Percentiles rank a stretch among this genome's conserved stretches.
These are phyloP conservation scores for Paramarasmius palmivorus DNA, from an alignment of 1,284 basidiomycete species.

Conservation along the genomic window DNA sequence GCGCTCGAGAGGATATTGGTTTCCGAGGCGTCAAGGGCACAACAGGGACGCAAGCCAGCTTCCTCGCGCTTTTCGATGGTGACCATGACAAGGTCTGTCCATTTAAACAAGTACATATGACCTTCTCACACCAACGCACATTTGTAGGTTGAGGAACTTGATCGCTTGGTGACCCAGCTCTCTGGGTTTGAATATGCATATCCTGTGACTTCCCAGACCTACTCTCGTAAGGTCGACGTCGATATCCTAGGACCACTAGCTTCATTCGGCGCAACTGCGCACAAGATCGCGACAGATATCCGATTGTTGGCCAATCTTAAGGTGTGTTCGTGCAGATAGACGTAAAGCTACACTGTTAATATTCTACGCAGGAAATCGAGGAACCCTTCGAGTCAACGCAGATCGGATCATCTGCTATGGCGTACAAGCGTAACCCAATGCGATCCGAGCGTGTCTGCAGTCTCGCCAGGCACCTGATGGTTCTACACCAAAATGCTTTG, in stretches of 20 bases:
- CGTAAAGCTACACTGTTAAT: background rate
- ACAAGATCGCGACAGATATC: constrained; percentile 98
- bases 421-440: constrained; percentile 99
- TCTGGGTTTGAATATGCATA: constrained; percentile 94
- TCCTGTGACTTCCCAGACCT: constrained; percentile 98
- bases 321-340: constrained; percentile 34
- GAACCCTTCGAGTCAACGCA: constrained; percentile 99
- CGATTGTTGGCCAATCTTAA: constrained; percentile 92
- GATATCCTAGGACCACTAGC: constrained; percentile 91
- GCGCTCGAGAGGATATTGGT: constrained; percentile 91
- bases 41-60: constrained; percentile 97
- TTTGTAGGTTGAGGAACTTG: constrained; percentile 82
- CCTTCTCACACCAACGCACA: background rate
- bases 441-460: constrained; percentile 97
- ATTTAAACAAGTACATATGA: background rate
- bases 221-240: constrained; percentile 96
- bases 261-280: constrained; percentile 92
- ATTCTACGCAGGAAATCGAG: constrained; percentile 78
- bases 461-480: constrained; percentile 90
- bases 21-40: constrained; percentile 99
- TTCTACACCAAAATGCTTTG: constrained; percentile 89
- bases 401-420: constrained; percentile 99
- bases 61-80: constrained; percentile 93
- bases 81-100: constrained; percentile 82
- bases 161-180: constrained; percentile 86